Evolutionary conservation across 176 grass and related monocot species (phyloP), one percentile per base, ranked within the genome.

Genomic region (Coix lacrymajobi): DNA sequence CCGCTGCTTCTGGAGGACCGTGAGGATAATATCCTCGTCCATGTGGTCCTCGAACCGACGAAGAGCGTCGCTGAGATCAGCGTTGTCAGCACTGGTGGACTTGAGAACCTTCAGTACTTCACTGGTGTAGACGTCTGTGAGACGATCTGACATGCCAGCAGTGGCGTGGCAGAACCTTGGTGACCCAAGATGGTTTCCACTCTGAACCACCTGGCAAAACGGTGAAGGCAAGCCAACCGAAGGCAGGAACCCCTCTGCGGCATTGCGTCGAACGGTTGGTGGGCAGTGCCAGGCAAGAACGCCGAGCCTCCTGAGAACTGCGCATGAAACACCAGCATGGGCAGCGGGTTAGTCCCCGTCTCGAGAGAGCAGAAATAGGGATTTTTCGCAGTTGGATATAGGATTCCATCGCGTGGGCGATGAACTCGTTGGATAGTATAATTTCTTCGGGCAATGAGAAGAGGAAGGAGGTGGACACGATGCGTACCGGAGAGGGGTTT

Each of bases 1-100:
- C 44, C 84, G 60, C 58, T 89, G 78, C 84, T 83, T 94, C 68
- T 62, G 84, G 37, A 94, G 87, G 0, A 92, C 84, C 71, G 52
- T 76, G 51, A 94, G 40, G 11, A 94, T 56, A 24, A 91, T 33
- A 11, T 91, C 89, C 41, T 94, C 87, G 4, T 80, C 72, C 28
- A 94, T 87, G 20, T 76, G 37, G 62, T 13, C 11, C 0, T 28
- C 28, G 29, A 86, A 94, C 14, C 26, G 77, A 85, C 36, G 7
- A 31, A 94, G 89, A 19, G 60, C 73, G 4, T 56, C 32, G 5
- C 43, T 2, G 28, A 92, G 46, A 3, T 87, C 84, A 11, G 43
- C 11, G 6, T 29, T 51, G 22, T 54, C 45, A 16, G 49, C 54
- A 0, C 25, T 71, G 10, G 43, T 46, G 43, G 77, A 83, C 44